Conservation (phyloP, 2,329 filamentous ascomycete genomes). For the Fusarium tjaetaba region DNA sequence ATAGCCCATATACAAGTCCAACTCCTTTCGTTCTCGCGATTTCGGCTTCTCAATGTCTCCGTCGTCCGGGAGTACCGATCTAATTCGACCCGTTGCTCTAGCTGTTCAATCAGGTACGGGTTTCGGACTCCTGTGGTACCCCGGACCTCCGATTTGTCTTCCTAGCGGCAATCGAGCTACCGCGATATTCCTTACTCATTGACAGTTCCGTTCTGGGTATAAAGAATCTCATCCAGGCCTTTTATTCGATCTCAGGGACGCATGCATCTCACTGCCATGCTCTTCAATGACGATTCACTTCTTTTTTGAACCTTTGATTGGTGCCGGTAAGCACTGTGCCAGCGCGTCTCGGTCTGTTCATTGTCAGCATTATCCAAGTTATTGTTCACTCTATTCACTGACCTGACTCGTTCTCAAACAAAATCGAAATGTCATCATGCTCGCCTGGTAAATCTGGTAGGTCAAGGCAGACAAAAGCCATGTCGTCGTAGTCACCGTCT, state of each 20-base stretch:
- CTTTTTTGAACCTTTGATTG: constrained; percentile 59
- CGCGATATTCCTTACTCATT: constrained; percentile 6
- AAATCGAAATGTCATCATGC: constrained; percentile 88
- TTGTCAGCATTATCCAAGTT: constrained; percentile 31
- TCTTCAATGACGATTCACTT: constrained; percentile 38
- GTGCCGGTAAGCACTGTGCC: constrained; percentile 63
- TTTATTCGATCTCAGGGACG: neutral
- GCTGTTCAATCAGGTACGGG: constrained; percentile 6
- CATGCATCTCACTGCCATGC: constrained; percentile 14
- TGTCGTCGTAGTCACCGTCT: constrained; percentile 64
- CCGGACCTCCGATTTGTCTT: constrained; percentile 18
- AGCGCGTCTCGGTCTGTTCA: constrained; percentile 64
- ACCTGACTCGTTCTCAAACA: constrained; percentile 84
- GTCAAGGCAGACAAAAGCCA: constrained; percentile 84
- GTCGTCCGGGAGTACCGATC: constrained; percentile 1
- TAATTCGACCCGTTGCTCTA: neutral
- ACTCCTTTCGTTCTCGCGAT: constrained; percentile 1
- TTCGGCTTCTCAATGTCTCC: constrained; percentile 1
- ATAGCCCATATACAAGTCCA: constrained; percentile 2
- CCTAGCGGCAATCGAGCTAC: neutral
- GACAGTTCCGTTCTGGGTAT: constrained; percentile 22
- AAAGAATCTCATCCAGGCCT: constrained; percentile 29
- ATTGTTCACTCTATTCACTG: constrained; percentile 50
- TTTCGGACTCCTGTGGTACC: constrained; percentile 11
- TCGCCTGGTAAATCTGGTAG: constrained; percentile 89